These are phyloP conservation scores for Diaporthe amygdali DNA, from an alignment of 2,329 filamentous ascomycete genomes.

Conservation along the genomic window DNA sequence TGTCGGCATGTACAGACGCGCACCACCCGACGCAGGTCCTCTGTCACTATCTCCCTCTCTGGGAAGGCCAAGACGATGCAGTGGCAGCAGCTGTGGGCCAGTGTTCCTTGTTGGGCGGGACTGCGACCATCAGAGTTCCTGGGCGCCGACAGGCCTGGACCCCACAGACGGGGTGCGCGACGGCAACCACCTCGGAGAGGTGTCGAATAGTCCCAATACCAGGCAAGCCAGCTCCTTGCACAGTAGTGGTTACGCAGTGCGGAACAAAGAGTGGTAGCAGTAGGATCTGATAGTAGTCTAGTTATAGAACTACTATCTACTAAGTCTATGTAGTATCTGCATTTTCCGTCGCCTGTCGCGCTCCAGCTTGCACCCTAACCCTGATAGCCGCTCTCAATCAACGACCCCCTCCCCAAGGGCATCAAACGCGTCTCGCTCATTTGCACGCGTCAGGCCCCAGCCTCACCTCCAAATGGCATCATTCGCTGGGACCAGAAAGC, in stretches of 20 bases:
- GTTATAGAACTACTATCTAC: too few relatives aligned
- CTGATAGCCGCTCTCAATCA: neutral
- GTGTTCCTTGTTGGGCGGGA: neutral
- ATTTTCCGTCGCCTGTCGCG: neutral
- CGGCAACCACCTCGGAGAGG: neutral
- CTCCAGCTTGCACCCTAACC: neutral
- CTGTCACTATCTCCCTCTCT: neutral
- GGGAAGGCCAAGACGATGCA: neutral
- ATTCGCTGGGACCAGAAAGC: neutral
- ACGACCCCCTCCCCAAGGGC: neutral
- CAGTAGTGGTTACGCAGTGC: too few relatives aligned
- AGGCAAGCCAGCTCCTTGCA: too few relatives aligned
- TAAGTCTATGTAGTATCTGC: neutral
- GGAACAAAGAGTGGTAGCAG: too few relatives aligned
- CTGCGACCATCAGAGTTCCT: slow-evolving; percentile 1
- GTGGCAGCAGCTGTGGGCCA: neutral
- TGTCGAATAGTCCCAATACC: too few relatives aligned
- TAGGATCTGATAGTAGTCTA: too few relatives aligned
- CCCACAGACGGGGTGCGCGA: neutral
- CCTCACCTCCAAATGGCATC: neutral
- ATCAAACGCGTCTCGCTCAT: neutral
- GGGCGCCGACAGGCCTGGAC: neutral
- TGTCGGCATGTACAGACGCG: neutral
- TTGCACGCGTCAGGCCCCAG: neutral
- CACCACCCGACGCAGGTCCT: neutral